Base-by-base conservation (phyloP, 306 rosid genomes). In the Myrica gale region DNA sequence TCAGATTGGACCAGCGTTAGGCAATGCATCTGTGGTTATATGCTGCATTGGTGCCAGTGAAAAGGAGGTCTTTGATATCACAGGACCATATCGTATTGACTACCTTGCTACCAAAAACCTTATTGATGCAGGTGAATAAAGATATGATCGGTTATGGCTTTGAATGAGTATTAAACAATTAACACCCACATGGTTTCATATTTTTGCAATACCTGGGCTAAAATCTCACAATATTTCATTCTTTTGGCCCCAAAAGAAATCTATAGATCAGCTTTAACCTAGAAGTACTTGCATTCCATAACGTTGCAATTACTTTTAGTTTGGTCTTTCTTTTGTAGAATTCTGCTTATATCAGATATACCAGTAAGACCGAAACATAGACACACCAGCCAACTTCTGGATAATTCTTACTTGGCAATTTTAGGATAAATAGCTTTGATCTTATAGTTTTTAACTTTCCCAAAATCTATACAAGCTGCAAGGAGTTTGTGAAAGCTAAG, bases 1-100 rank as follows among this genome's bases (percentile, higher is more conserved):
- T 73, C 84, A 80, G 75, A 89, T 95, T 77, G 83, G 81, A 69
- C 23, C 87, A 13, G 97, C 98, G 44, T 70, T 95, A 55, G 97
- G 95, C 52, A 88, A 84, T 79, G 93, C 96, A 12, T 89, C 96
- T 11, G 87, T 88, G 15, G 93, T 95, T 60, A 82, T 95, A 81
- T 95, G 98, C 84, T 80, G 89, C 87, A 95, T 95, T 79, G 98
- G 98, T 78, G 98, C 98, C 6, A 95, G 98, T 73, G 98, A 92
- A 86, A 95, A 95, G 90, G 97, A 92, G 80, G 76, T 90, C 82
- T 87, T 94, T 45, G 98, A 94, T 82, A 70, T 94, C 47, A 89
- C 96, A 37, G 98, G 98, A 81, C 98, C 98, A 69, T 94, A 68
- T 82, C 89, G 97, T 48, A 95, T 95, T 21, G 98, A 95, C 85